phyloP scores from a whole-genome alignment of 2,329 filamentous ascomycete species.

The Aspergillus viridinutans region DNA sequence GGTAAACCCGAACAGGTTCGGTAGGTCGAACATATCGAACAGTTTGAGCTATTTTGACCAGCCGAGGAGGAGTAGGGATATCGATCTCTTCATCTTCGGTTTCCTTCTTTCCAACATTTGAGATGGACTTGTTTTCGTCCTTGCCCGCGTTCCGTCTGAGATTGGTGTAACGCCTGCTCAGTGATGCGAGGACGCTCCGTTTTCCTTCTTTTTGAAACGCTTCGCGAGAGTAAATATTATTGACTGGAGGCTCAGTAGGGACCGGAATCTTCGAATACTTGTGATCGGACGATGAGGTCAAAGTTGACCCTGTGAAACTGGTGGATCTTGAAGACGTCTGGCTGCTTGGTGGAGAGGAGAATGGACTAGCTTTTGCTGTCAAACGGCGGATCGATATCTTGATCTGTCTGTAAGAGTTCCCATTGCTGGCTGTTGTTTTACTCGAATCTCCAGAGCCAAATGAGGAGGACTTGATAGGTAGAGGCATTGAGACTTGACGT shows the following conservation, averaged over 20 bases:
- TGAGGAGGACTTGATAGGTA: not conserved
- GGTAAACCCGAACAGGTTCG: not conserved
- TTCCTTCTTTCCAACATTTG: not conserved
- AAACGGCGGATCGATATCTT: not conserved
- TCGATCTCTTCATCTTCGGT: not conserved
- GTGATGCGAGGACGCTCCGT: slow-evolving; percentile 10
- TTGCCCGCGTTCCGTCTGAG: not conserved
- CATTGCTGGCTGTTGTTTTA: not conserved
- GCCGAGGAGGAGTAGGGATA: not conserved
- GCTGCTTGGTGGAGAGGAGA: not conserved
- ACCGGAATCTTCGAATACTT: slow-evolving; percentile 13
- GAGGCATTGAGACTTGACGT: not conserved
- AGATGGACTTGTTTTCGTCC: not conserved
- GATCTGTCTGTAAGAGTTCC: not conserved
- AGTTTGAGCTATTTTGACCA: not conserved
- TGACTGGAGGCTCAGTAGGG: slow-evolving; percentile 4
- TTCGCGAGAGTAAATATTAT: slow-evolving; percentile 10
- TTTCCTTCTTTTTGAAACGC: slow-evolving; percentile 13
- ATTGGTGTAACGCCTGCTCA: slow-evolving; percentile 3
- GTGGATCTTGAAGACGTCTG: slow-evolving; percentile 1
- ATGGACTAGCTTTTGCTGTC: not conserved
- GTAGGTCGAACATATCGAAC: not conserved
- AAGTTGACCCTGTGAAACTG: not conserved
- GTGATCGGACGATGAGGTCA: not conserved
- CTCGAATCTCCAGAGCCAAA: not conserved